A percentile compares a stretch with the other conserved stretches of the same genome.
These are phyloP conservation scores for Rhodotorula sp. DNA, from an alignment of 1,284 basidiomycete genomes.

Conservation along the genomic window DNA sequence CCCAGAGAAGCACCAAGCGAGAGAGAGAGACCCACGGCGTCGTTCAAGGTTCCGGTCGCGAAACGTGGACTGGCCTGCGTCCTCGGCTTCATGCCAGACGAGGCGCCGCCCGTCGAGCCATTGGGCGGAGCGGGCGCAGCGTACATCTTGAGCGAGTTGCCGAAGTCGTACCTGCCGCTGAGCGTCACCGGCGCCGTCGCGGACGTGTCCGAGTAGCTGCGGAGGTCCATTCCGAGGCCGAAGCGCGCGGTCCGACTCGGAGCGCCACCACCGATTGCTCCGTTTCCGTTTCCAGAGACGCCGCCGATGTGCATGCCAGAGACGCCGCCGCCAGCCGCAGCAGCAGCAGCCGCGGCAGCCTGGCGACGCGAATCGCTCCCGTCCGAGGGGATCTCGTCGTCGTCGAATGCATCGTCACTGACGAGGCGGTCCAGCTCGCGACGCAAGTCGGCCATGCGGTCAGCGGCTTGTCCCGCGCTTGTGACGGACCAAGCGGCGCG, in stretches of 20 bases:
- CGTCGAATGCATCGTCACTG: conserved; percentile 52
- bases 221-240: conserved; percentile 20
- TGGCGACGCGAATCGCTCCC: background rate
- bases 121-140: background rate
- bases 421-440: conserved; percentile 55
- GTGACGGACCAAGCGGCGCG: conserved; percentile 50
- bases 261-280: background rate
- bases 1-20: background rate
- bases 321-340: background rate
- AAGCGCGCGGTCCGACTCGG: background rate
- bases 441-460: conserved; percentile 53
- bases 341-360: background rate
- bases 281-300: background rate
- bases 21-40: conserved; percentile 4
- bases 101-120: conserved; percentile 3
- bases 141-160: conserved; percentile 52
- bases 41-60: conserved; percentile 15
- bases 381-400: conserved; percentile 22
- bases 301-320: conserved; percentile 15
- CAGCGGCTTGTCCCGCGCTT: conserved; percentile 46
- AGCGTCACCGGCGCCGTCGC: conserved; percentile 43
- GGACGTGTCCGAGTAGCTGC: conserved; percentile 22
- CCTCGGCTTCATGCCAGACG: conserved; percentile 29
- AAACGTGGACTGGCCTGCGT: conserved; percentile 1
- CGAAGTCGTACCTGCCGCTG: conserved; percentile 56